A percentile compares a stretch with the other conserved stretches of the same genome.
These are phyloP conservation scores for Citrus maxima DNA, from an alignment of 345 rosid species.

Conservation along the genomic window DNA sequence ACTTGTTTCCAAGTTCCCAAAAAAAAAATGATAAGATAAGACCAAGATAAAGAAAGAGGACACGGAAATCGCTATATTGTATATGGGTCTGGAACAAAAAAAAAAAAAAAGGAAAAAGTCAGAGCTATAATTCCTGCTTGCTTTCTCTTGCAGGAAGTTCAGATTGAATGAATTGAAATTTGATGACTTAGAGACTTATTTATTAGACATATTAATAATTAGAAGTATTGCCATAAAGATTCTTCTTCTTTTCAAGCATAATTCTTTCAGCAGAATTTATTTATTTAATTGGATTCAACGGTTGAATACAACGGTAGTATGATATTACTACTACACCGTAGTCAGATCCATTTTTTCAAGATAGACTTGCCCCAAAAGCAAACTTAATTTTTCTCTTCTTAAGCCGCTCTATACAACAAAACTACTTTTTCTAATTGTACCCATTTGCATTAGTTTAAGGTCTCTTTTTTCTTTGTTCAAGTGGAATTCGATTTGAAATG, in stretches of 20 bases:
- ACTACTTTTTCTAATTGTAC: background rate
- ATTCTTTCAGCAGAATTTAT: background rate
- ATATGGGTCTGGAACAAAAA: background rate
- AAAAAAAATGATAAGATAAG: background rate
- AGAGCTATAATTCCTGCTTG: background rate
- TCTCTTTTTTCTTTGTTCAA: too few species aligned
- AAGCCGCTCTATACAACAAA: background rate
- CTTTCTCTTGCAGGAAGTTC: background rate
- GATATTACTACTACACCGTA: accelerated
- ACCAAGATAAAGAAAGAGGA: background rate
- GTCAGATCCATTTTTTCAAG: accelerated
- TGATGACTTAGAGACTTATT: background rate
- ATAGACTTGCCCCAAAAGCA: background rate
- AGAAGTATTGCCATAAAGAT: background rate
- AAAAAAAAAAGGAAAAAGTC: too few species aligned
- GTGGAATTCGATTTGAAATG: background rate
- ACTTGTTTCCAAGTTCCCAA: conserved; percentile 13
- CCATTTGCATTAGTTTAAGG: too few species aligned
- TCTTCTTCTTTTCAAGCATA: background rate
- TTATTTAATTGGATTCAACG: accelerated
- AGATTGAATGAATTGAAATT: background rate
- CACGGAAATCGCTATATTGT: background rate
- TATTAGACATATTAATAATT: background rate
- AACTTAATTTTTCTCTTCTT: background rate
- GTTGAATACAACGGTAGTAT: accelerated